phyloP scores from a whole-genome alignment of 2,329 filamentous ascomycete species.

The Dryadomyces sulphureus region DNA sequence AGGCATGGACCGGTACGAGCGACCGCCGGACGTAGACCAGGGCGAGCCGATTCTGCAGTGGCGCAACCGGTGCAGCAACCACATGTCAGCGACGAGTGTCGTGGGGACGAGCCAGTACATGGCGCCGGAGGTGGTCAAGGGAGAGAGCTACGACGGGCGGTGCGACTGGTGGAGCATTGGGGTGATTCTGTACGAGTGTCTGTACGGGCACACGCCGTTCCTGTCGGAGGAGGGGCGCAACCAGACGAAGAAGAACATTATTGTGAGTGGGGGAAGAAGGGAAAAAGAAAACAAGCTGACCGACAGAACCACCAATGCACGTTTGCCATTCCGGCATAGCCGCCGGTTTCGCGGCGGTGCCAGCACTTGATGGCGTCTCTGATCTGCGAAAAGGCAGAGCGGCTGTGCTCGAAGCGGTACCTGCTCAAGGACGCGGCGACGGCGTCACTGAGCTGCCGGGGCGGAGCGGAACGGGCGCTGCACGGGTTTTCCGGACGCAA shows the following conservation, averaged over 20 bases:
- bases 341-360: slow-evolving; percentile 52
- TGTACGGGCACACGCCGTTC: slow-evolving; percentile 87
- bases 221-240: slow-evolving; percentile 63
- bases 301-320: slow-evolving; percentile 47
- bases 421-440: slow-evolving; percentile 41
- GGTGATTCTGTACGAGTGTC: slow-evolving; percentile 85
- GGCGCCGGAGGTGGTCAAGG: slow-evolving; percentile 83
- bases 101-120: slow-evolving; percentile 97
- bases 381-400: slow-evolving; percentile 57
- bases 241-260: slow-evolving; percentile 73
- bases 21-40: slow-evolving; percentile 13
- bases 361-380: slow-evolving; percentile 62
- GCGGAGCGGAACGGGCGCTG: neutral
- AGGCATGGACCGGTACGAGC: slow-evolving; percentile 22
- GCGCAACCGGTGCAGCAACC: slow-evolving; percentile 54
- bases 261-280: slow-evolving; percentile 33
- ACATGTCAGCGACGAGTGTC: slow-evolving; percentile 65
- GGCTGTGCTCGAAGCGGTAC: slow-evolving; percentile 67
- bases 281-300: neutral
- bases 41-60: slow-evolving; percentile 47
- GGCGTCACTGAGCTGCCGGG: slow-evolving; percentile 3
- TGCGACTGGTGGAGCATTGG: slow-evolving; percentile 98
- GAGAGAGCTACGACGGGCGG: slow-evolving; percentile 73
- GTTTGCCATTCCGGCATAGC: slow-evolving; percentile 55
- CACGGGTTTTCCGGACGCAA: neutral